Evolutionary conservation across 148 eudicot species (phyloP), one percentile per base, ranked within the genome.

Genomic region (Amaranthus hypochondriacus): DNA sequence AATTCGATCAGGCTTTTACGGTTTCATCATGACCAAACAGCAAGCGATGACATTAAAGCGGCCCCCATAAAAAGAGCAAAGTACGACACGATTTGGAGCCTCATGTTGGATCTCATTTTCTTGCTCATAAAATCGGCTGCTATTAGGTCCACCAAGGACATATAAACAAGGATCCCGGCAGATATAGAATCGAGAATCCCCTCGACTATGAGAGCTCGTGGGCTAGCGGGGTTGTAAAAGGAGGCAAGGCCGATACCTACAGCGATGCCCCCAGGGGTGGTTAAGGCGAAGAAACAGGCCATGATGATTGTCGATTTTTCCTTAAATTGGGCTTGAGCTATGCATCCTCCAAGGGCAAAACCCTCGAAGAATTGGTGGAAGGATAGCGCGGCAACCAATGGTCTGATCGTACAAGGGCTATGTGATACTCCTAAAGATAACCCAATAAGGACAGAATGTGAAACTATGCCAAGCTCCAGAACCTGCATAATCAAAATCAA

Each of bases 51-150:
- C 99, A 96, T 96, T 77, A 90, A 61, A 15, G 80, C 74, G 10
- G 99, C 97, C 61, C 99, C 99, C 7, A 92, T 70, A 76, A 96
- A 90, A 43, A 96, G 86, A 0, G 90, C 80, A 44, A 92, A 74
- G 73, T 96, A 96, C 52, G 97, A 96, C 43, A 84, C 89, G 0
- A 92, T 77, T 72, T 92, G 99, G 14, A 96, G 89, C 83, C 87
- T 85, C 0, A 77, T 56, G 79, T 92, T 96, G 72, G 94, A 96
- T 69, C 88, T 90, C 97, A 96, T 96, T 79, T 88, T 86, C 86
- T 89, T 90, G 56, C 96, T 96, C 90, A 92, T 86, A 75, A 92
- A 95, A 85, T 96, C 99, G 4, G 96, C 97, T 3, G 99, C 99
- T 68, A 96, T 96, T n/a, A 96, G 71, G 69, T 96, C 99, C 28